Base-by-base conservation (phyloP, 208 protist species). In the Crithidia thermophila region DNA sequence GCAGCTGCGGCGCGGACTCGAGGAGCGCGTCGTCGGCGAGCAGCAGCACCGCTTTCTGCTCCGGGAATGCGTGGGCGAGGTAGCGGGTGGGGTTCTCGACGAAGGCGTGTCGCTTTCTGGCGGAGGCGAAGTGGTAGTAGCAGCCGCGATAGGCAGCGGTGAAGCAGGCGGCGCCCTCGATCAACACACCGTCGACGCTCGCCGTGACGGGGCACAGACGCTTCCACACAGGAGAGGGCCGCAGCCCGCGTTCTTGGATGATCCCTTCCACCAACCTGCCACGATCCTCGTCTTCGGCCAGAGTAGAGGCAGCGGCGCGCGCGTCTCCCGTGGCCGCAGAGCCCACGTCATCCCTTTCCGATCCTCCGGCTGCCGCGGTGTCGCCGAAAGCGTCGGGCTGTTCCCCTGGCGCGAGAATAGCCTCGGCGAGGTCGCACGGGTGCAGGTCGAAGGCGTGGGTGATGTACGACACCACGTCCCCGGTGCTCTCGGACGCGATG, bases 151-250 rank as follows among this genome's bases (percentile, higher is more conserved):
- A 95, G 37, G 82, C 67, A 53, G 80, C 91, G 25, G 72, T 64
- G 61, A 87, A 94, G 64, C 67, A 79, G 34, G 79, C 52, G 4
- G 77, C 74, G 16, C 92, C 92, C 46, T 95, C 92, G 2, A 95
- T 51, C 10, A 97, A 69, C 33, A 95, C 80, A 18, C 70, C 66
- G 53, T 85, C 79, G 42, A 93, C 79, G 5, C 56, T 31, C 46
- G 82, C 86, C 8, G 89, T 94, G 3, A 97, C 92, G 2, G 92
- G 92, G 63, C 92, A 97, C 72, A 79, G 92, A 16, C 75, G 79
- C 65, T 90, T 89, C 88, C 88, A 97, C 20, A 73, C 45, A 13
- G 64, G 66, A 0, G 75, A 93, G 20, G 61, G 59, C 5, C 67
- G 34, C 10, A 71, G 67, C 7, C 75, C 77, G 30, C 61, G 70